Base-by-base conservation (phyloP, 176 grass and related monocot species). In the Themeda triandra region DNA sequence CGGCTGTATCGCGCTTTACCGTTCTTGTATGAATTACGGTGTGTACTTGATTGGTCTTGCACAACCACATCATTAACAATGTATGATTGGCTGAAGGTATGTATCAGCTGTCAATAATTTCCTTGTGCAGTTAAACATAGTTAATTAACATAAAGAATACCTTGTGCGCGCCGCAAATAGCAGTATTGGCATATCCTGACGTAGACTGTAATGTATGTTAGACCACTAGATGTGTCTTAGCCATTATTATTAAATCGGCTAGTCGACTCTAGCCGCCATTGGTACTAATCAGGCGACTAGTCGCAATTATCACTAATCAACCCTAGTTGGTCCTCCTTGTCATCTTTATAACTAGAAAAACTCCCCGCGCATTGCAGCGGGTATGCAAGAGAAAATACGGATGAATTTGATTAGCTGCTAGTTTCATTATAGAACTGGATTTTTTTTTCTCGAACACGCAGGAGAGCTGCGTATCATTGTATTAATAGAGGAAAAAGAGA, bases 61-160 rank as follows among this genome's bases (percentile, higher is more conserved):
- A 98, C 96, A 63, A 88, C 93, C 13, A 98, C 96, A 73, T 98
- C 96, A 44, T 85, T 98, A 83, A 98, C 96, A 88, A 98, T 98
- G 92, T 98, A 98, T 83, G 96, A 98, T 79, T 98, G 96, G 95
- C 84, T 98, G 23, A 98, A 98, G 95, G 95, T 98, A 96, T 32
- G 65, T 45, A 76, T 69, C 44, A 13, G 32, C 45, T 83, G 31
- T 49, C 6, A 23, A 75, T 53, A 54, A 28, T 75, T 75, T 30
- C 75, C 63, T 44, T 46, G 18, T 46, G 19, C 13, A 28, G 73
- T 1, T 40, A 84, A 19, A 31, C 56, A 15, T 21, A 59, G 23
- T 58, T 66, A 37, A 31, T 78, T 51, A 6, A 65, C 1, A 14
- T 29, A 25, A 18, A 6, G 6, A 2, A 1, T n/a, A n/a, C n/a